These are phyloP conservation scores for Tetrahymena malaccensis DNA, from an alignment of 73 alveolate genomes.

Conservation along the genomic window DNA sequence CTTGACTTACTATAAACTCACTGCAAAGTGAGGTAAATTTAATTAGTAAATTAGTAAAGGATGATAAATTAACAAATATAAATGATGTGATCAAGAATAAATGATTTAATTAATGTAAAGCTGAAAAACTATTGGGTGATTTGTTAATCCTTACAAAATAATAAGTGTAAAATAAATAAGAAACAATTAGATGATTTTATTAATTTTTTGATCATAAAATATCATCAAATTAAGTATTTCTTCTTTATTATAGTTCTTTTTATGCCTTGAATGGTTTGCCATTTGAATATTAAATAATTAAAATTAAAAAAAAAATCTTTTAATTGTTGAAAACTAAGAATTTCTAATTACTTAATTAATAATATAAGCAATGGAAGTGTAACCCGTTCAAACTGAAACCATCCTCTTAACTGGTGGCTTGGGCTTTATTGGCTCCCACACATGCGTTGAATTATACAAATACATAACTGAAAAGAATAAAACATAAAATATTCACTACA, in stretches of 20 bases:
- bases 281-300: background rate
- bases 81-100: background rate
- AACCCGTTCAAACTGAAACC: background rate
- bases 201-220: background rate
- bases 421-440: conserved; percentile 95
- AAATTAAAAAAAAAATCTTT: background rate
- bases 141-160: background rate
- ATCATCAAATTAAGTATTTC: background rate
- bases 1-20: background rate
- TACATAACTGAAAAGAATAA: conserved; percentile 10
- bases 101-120: too few relatives aligned
- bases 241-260: background rate
- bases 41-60: background rate
- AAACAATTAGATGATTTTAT: too few relatives aligned
- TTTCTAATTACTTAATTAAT: background rate
- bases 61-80: too few relatives aligned
- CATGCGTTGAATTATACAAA: conserved; percentile 76
- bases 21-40: background rate
- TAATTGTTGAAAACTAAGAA: background rate
- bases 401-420: conserved; percentile 95
- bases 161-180: background rate
- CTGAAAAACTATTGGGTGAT: background rate
- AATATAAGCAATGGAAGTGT: background rate
- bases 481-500: background rate
- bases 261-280: background rate